Evolutionary conservation across 768 basidiomycete genomes (phyloP).

Genomic region (Suillus paluster): DNA sequence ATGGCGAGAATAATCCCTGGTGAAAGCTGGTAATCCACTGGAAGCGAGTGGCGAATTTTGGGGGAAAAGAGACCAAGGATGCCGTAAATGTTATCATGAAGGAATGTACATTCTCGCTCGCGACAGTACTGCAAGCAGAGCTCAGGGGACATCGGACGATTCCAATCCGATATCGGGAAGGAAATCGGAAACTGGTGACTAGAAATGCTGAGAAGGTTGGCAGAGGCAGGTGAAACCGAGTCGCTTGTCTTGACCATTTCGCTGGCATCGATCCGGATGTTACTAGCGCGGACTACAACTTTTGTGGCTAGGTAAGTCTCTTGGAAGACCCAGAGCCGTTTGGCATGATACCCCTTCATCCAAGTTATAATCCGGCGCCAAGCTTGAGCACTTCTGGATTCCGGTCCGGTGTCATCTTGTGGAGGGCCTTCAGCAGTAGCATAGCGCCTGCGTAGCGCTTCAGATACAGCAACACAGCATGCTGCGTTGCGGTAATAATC

Average conservation of each 20-base stretch:
- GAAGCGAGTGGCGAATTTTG: not conserved
- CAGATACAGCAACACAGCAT: not conserved
- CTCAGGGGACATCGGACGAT: constrained; percentile 3
- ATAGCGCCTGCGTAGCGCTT: constrained; percentile 1
- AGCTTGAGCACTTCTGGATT: not conserved
- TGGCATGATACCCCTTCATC: constrained; percentile 2
- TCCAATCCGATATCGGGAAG: not conserved
- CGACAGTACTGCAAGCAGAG: constrained; percentile 3
- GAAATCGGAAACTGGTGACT: not conserved
- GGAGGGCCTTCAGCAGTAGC: not conserved
- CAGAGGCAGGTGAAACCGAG: not conserved
- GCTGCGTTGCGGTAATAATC: not conserved
- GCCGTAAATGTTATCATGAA: constrained; percentile 4
- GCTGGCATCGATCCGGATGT: not conserved
- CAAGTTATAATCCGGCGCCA: constrained; percentile 3
- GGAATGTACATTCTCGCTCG: not conserved
- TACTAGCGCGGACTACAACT: not conserved
- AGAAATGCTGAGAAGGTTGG: not conserved
- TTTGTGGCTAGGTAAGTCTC: not conserved
- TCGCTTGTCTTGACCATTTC: not conserved
- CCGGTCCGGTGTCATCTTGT: not conserved
- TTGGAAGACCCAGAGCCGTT: not conserved
- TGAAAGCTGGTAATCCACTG: constrained; percentile 1
- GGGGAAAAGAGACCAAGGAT: not conserved
- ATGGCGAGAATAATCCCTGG: constrained; percentile 1